Percentiles rank a stretch among this genome's conserved stretches.
Evolutionary conservation across 2,329 filamentous ascomycete genomes (phyloP).

Genomic region (Acrocalymma vagum): DNA sequence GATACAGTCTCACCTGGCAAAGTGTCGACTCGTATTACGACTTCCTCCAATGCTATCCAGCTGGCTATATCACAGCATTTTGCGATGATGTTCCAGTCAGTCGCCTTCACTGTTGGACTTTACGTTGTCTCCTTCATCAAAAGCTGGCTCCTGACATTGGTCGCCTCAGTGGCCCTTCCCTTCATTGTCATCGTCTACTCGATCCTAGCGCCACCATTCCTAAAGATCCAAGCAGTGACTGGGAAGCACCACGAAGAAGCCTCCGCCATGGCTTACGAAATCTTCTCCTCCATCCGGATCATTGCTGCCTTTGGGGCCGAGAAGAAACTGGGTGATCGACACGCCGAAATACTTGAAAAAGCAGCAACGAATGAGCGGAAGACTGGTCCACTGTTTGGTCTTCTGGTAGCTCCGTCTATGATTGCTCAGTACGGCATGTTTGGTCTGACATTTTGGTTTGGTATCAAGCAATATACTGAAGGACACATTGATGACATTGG

Average conservation of each 20-base stretch:
- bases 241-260: constrained; percentile 42
- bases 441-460: constrained; percentile 50
- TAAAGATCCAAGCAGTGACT: constrained; percentile 42
- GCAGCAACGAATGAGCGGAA: constrained; percentile 37
- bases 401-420: constrained; percentile 44
- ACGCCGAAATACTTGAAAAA: constrained; percentile 35
- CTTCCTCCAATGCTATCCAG: constrained; percentile 62
- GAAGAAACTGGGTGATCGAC: constrained; percentile 39
- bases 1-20: constrained; percentile 59
- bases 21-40: constrained; percentile 61
- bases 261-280: constrained; percentile 47
- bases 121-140: constrained; percentile 60
- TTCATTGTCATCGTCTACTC: constrained; percentile 46
- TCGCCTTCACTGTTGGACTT: constrained; percentile 44
- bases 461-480: constrained; percentile 42
- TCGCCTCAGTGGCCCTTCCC: constrained; percentile 56
- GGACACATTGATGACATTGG: constrained; percentile 41
- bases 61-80: constrained; percentile 64
- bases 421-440: constrained; percentile 47
- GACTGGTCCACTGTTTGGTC: constrained; percentile 40
- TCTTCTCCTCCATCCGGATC: constrained; percentile 48
- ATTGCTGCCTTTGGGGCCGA: constrained; percentile 49
- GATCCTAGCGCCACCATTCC: constrained; percentile 37
- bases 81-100: constrained; percentile 53
- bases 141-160: constrained; percentile 61